A percentile compares a stretch with the other conserved stretches of the same genome.
Conservation (phyloP, 164 flowering plant species). For the Berberis vulgaris region DNA sequence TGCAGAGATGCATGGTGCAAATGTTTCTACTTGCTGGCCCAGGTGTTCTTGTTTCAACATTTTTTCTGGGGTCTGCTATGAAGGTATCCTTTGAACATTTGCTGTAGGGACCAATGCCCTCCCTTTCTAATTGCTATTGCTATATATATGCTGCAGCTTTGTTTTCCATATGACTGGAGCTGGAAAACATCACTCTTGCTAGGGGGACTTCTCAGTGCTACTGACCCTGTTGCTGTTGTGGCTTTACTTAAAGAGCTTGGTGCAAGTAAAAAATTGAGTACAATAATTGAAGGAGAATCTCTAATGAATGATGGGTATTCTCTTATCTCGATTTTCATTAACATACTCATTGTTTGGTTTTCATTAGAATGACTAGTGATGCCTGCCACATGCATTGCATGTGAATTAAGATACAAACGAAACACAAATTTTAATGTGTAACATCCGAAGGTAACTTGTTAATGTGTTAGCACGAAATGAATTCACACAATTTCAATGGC, state of each 20-base stretch:
- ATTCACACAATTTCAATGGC: no score
- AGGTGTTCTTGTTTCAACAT: constrained; percentile 85
- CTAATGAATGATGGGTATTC: constrained; percentile 97
- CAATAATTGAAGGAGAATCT: constrained; percentile 97
- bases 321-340: not conserved
- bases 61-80: constrained; percentile 71
- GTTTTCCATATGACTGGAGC: constrained; percentile 86
- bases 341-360: not conserved
- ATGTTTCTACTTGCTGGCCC: constrained; percentile 96
- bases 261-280: constrained; percentile 88
- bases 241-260: constrained; percentile 93
- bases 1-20: constrained; percentile 81
- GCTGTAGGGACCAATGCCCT: not conserved
- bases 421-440: no score
- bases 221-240: constrained; percentile 95
- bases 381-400: no score
- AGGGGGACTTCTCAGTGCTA: constrained; percentile 98
- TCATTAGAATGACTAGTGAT: not conserved
- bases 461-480: no score
- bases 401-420: no score
- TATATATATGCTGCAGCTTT: constrained; percentile 38
- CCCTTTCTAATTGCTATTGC: constrained; percentile 1
- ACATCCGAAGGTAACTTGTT: no score
- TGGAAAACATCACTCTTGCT: constrained; percentile 88
- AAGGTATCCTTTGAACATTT: constrained; percentile 40